Base-by-base conservation (phyloP, 495 filamentous ascomycete species). In the Cenococcum geophilum region DNA sequence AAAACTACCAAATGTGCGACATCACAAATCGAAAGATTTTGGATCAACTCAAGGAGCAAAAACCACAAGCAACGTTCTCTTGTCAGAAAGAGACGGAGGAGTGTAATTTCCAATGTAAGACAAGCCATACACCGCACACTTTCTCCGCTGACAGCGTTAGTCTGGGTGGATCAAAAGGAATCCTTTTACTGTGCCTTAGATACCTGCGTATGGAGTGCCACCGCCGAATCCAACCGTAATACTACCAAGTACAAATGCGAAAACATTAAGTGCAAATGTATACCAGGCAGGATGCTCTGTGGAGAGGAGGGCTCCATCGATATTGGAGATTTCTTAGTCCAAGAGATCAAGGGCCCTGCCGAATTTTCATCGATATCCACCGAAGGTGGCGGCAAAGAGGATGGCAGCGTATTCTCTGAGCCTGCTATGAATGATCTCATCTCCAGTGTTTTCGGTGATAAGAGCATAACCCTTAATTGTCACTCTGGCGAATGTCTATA, bases 1-100 rank as follows among this genome's bases (percentile, higher is more conserved):
- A 96, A 72, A 98, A 97, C 72, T 91, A 89, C 72, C 95, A 97
- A 77, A 92, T 96, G 83, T 98, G 93, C 73, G 89, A 95, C 77
- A 92, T 98, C 64, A 97, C 92, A 48, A 98, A 97, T 76, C 75
- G 78, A 63, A 93, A 95, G 75, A 98, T 98, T 70, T 74, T 93
- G 32, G 84, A 92, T 57, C 84, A 92, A 74, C 79, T 98, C 43
- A 87, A 91, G 68, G 84, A 84, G 35, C 80, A 86, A 69, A 88
- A 88, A 43, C 92, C 93, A 0, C 89, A 98, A 71, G 92, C 92
- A 50, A 97, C 93, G 1, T 97, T 98, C 70, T 87, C 85, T 36
- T 98, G 93, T 71, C 81, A 91, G 65, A 85, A 80, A n/a, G 80
- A 86, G 42, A 76, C 79, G 16, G 72, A 81, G 0, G 81, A 87